phyloP scores from a whole-genome alignment of 257 asterid species.

The Przewalskia tangutica region DNA sequence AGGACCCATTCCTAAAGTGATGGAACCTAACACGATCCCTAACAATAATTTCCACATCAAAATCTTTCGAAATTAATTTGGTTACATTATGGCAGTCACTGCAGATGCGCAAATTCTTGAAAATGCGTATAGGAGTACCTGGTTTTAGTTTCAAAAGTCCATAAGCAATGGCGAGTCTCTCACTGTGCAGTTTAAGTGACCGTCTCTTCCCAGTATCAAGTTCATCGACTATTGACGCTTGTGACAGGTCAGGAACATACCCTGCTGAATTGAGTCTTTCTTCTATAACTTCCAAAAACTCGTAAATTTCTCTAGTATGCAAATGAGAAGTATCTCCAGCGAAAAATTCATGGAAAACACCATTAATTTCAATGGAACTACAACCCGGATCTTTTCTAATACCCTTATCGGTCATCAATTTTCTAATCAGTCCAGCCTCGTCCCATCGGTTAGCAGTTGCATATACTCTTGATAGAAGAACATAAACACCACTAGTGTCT shows the following conservation, averaged over 20 bases:
- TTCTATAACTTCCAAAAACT: conserved; percentile 32
- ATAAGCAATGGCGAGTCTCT: conserved; percentile 54
- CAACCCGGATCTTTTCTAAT: conserved; percentile 66
- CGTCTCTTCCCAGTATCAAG: conserved; percentile 27
- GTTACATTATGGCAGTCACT: conserved; percentile 49
- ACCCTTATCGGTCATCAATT: conserved; percentile 54
- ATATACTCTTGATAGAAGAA: conserved; percentile 53
- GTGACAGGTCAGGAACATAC: conserved; percentile 34
- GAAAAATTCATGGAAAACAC: conserved; percentile 50
- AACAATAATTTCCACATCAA: conserved; percentile 44
- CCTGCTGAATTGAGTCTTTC: conserved; percentile 39
- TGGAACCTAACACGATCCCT: conserved; percentile 73
- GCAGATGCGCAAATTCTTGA: conserved; percentile 56
- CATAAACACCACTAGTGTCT: conserved; percentile 43
- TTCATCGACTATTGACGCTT: conserved; percentile 42
- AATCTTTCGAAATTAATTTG: conserved; percentile 33
- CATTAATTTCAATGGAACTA: conserved; percentile 49
- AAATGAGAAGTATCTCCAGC: conserved; percentile 75
- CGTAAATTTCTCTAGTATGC: conserved; percentile 31
- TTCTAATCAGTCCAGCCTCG: conserved; percentile 67
- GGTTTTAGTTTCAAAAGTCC: conserved; percentile 43
- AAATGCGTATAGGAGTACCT: conserved; percentile 41
- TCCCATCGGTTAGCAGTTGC: conserved; percentile 67
- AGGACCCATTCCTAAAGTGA: conserved; percentile 42
- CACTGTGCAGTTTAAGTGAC: conserved; percentile 53